These are phyloP conservation scores for Fusarium circinatum DNA, from an alignment of 2,329 filamentous ascomycete species.

Conservation along the genomic window DNA sequence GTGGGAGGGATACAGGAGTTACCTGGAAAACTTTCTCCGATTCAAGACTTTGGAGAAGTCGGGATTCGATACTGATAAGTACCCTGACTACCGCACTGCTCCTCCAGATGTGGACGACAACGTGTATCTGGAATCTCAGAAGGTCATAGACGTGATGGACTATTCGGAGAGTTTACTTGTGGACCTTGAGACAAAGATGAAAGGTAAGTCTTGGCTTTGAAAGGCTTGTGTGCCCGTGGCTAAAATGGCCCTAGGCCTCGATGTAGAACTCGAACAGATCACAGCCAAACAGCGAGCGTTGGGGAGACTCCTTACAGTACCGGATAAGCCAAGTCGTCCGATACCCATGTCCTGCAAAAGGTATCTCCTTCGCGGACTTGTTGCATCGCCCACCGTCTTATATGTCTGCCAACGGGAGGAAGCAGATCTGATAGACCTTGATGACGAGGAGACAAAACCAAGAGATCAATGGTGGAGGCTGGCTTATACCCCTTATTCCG, in stretches of 20 bases:
- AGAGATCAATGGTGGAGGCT: slow-evolving; percentile 68
- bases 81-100: slow-evolving; percentile 53
- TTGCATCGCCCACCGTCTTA: slow-evolving; percentile 56
- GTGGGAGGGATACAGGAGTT: slow-evolving; percentile 48
- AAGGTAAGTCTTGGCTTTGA: slow-evolving; percentile 46
- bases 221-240: background rate
- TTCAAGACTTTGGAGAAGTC: slow-evolving; percentile 53
- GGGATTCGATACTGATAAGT: slow-evolving; percentile 51
- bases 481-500: slow-evolving; percentile 51
- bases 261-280: slow-evolving; percentile 47
- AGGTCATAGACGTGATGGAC: slow-evolving; percentile 49
- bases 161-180: slow-evolving; percentile 48
- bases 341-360: slow-evolving; percentile 55
- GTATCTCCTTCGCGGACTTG: slow-evolving; percentile 64
- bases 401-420: slow-evolving; percentile 61
- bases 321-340: slow-evolving; percentile 50
- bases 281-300: slow-evolving; percentile 52
- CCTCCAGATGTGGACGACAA: slow-evolving; percentile 51
- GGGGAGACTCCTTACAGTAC: slow-evolving; percentile 52
- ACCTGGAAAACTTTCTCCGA: slow-evolving; percentile 49
- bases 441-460: slow-evolving; percentile 42
- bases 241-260: slow-evolving; percentile 45
- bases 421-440: slow-evolving; percentile 56
- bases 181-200: slow-evolving; percentile 48
- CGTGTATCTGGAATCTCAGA: slow-evolving; percentile 45